Base-by-base conservation (phyloP, 768 basidiomycete genomes). In the Trametes coccinea region DNA sequence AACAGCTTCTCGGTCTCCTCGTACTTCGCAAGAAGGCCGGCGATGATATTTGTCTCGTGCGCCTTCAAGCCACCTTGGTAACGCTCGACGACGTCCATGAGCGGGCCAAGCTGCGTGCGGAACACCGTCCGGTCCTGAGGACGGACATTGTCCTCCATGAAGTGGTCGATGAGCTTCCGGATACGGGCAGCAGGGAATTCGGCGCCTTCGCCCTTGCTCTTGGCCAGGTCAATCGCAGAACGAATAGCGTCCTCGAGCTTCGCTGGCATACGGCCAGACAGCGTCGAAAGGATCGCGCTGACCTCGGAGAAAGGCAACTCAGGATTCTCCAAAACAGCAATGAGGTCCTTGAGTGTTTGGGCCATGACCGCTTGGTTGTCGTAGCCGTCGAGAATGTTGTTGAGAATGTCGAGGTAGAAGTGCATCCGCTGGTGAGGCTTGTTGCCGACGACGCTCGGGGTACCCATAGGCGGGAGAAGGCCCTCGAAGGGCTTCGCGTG, bases 401-500 rank as follows among this genome's bases (percentile, higher is more conserved):
- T 85, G 54, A 99, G 81, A 57, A 89, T 82, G 64, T 84, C 82
- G 55, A 89, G 77, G 76, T 88, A 89, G 67, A 85, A 84, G 55
- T 83, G 79, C 60, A 93, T 85, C 60, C 85, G 86, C 73, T 99
- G 97, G 72, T 97, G 88, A 41, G 93, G 84, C 77, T 95, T 96
- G 78, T 84, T 90, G 48, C 95, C 95, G 62, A 90, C 76, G 60
- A 96, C 87, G 60, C 84, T 87, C 45, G 95, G 95, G 33, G 85
- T 78, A 30, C 96, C 97, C 83, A 95, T 88, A 16, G 85, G 68
- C 14, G 96, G 93, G 10, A 98, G 85, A 46, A 95, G 88, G 55
- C 94, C 95, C 70, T 98, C 95, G 73, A 98, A 98, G 2, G 96
- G 96, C 77, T 96, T 98, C 60, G 97, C 96, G 71, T 98, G 96